phyloP scores from a whole-genome alignment of 2,329 filamentous ascomycete genomes.

The Fusarium gaditjirri region DNA sequence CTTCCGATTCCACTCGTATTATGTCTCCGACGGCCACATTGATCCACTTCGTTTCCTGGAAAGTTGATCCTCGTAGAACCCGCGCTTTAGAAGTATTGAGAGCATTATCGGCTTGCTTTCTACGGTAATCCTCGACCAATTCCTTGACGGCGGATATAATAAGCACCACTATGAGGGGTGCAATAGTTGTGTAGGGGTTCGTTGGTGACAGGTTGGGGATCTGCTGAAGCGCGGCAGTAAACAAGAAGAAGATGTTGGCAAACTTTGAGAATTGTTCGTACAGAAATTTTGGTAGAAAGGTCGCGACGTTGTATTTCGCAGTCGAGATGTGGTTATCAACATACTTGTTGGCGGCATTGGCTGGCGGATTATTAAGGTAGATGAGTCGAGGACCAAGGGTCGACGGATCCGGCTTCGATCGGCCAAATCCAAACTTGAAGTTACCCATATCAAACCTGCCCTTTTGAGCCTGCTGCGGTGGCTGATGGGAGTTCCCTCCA shows the following conservation, averaged over 20 bases:
- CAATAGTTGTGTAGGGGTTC: constrained; percentile 95
- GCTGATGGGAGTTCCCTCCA: constrained; percentile 57
- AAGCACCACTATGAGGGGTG: constrained; percentile 88
- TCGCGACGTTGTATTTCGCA: constrained; percentile 94
- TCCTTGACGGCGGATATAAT: constrained; percentile 97
- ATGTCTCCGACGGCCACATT: constrained; percentile 94
- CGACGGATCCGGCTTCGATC: constrained; percentile 86
- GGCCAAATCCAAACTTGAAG: constrained; percentile 93
- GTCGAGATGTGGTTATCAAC: constrained; percentile 97
- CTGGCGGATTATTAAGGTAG: constrained; percentile 94
- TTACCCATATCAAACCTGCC: constrained; percentile 71
- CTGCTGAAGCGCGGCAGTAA: constrained; percentile 93
- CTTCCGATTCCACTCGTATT: constrained; percentile 90
- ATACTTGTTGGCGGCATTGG: constrained; percentile 89
- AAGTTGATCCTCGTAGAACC: constrained; percentile 83
- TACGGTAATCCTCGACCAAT: constrained; percentile 89
- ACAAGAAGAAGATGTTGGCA: constrained; percentile 99
- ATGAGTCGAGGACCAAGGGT: constrained; percentile 93
- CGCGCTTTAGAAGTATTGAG: constrained; percentile 89
- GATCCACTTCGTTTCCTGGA: constrained; percentile 91
- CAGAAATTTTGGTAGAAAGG: constrained; percentile 95
- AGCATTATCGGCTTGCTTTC: constrained; percentile 85
- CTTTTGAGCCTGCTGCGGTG: constrained; percentile 50
- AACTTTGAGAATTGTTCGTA: constrained; percentile 99
- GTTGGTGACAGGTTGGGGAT: constrained; percentile 95